Conservation (phyloP, 2,329 filamentous ascomycete species). For the Tolypocladium cylindrosporum region DNA sequence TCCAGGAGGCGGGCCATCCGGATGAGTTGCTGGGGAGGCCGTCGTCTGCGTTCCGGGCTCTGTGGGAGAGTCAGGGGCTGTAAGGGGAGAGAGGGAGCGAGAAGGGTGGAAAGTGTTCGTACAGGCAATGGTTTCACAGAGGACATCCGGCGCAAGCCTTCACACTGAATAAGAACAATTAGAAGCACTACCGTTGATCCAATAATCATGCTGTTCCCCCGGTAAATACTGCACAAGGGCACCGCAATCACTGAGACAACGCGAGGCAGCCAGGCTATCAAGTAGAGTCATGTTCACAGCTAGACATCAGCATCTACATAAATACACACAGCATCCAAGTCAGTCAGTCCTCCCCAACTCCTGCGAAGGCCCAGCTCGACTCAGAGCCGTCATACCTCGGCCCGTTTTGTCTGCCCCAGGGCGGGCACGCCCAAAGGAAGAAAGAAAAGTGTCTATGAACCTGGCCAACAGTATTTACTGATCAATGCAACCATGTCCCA, state of each 20-base stretch:
- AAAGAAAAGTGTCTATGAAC: not conserved
- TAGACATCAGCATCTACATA: not conserved
- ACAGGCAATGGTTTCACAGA: too few species aligned
- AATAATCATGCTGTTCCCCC: too few species aligned
- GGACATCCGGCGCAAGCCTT: not conserved
- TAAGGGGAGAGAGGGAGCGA: not conserved
- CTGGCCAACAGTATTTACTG: not conserved
- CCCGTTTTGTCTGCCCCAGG: not conserved
- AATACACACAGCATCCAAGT: not conserved
- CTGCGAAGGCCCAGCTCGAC: not conserved
- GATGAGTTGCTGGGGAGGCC: conserved; percentile 10
- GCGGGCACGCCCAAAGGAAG: not conserved
- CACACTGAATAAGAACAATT: not conserved
- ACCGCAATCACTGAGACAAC: not conserved
- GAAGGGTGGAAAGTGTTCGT: too few species aligned
- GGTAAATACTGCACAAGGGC: not conserved
- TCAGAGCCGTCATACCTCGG: not conserved
- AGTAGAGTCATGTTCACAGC: not conserved
- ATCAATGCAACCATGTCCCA: not conserved
- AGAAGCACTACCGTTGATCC: too few species aligned
- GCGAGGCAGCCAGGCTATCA: not conserved
- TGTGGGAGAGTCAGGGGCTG: conserved; percentile 8
- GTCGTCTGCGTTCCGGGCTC: conserved; percentile 9
- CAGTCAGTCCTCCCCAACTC: not conserved
- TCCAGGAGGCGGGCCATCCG: conserved; percentile 16